phyloP scores from a whole-genome alignment of 306 rosid species.

The Mucuna pruriens region DNA sequence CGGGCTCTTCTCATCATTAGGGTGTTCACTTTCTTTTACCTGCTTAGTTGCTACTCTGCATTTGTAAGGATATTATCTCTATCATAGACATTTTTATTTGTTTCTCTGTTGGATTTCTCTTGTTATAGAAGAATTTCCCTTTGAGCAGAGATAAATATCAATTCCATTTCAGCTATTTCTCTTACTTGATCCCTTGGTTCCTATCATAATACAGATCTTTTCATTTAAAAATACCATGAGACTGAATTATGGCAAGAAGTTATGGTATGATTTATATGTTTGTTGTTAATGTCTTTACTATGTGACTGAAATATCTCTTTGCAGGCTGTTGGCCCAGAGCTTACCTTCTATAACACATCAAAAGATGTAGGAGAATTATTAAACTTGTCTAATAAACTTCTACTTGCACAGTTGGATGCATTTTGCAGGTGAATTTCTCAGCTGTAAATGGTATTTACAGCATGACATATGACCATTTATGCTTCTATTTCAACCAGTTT shows the following conservation, averaged over 20 bases:
- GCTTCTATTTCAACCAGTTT: background rate
- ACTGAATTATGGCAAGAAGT: background rate
- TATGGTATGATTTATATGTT: slow-evolving; percentile 24
- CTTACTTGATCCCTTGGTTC: too few relatives aligned
- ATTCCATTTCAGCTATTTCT: too few relatives aligned
- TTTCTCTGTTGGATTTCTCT: too few relatives aligned
- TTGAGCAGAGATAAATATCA: too few relatives aligned
- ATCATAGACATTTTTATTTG: too few relatives aligned
- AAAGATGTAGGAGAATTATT: slow-evolving; percentile 68
- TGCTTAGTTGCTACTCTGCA: too few relatives aligned
- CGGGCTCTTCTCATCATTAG: too few relatives aligned
- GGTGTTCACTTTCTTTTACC: too few relatives aligned
- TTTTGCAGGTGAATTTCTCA: slow-evolving; percentile 71
- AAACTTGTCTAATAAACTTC: slow-evolving; percentile 76
- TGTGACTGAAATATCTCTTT: slow-evolving; percentile 40
- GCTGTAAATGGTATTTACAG: background rate
- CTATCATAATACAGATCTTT: slow-evolving; percentile 3
- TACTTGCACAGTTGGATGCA: slow-evolving; percentile 90
- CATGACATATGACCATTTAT: background rate
- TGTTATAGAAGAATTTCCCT: too few relatives aligned
- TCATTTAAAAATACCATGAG: background rate
- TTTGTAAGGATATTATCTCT: too few relatives aligned
- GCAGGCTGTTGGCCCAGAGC: slow-evolving; percentile 94
- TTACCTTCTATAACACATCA: slow-evolving; percentile 83
- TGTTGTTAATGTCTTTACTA: background rate